These are phyloP conservation scores for Cutaneotrichosporon daszewskae DNA, from an alignment of 1,284 basidiomycete species.

Conservation along the genomic window DNA sequence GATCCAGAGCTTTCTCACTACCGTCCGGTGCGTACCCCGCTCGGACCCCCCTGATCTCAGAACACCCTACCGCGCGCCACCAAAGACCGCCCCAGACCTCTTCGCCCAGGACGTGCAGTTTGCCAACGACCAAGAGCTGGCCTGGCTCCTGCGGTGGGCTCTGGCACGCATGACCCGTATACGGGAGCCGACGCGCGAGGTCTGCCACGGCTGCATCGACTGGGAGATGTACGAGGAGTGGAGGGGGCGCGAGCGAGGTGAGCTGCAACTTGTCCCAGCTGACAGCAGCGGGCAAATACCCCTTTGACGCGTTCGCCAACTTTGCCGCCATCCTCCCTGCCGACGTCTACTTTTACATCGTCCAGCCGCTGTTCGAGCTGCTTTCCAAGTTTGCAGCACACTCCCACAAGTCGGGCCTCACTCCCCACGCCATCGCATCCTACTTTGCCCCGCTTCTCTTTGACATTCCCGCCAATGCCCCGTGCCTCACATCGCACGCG, in stretches of 20 bases:
- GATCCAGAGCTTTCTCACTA: constrained; percentile 63
- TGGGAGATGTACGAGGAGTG: constrained; percentile 74
- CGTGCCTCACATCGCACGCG: constrained; percentile 70
- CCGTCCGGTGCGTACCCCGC: constrained; percentile 29
- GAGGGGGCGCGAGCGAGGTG: constrained; percentile 69
- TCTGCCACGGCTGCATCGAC: constrained; percentile 63
- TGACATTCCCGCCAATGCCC: constrained; percentile 50
- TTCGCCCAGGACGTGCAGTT: constrained; percentile 75
- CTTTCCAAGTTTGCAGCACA: constrained; percentile 73
- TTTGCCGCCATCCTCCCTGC: constrained; percentile 50
- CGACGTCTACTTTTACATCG: constrained; percentile 55
- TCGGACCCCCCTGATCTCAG: neutral
- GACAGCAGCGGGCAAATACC: constrained; percentile 58
- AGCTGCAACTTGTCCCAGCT: constrained; percentile 25
- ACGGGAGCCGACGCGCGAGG: constrained; percentile 48
- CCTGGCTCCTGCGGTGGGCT: constrained; percentile 80
- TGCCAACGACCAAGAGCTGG: constrained; percentile 75
- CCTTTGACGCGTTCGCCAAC: constrained; percentile 61
- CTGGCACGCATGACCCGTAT: constrained; percentile 65
- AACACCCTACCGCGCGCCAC: neutral
- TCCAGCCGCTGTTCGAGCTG: constrained; percentile 65
- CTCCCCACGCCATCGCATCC: constrained; percentile 74
- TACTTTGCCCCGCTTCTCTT: constrained; percentile 83
- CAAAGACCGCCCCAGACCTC: neutral
- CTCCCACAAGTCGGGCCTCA: constrained; percentile 71